These are phyloP conservation scores for Pyrus pyrifolia DNA, from an alignment of 306 rosid genomes.

Conservation along the genomic window DNA sequence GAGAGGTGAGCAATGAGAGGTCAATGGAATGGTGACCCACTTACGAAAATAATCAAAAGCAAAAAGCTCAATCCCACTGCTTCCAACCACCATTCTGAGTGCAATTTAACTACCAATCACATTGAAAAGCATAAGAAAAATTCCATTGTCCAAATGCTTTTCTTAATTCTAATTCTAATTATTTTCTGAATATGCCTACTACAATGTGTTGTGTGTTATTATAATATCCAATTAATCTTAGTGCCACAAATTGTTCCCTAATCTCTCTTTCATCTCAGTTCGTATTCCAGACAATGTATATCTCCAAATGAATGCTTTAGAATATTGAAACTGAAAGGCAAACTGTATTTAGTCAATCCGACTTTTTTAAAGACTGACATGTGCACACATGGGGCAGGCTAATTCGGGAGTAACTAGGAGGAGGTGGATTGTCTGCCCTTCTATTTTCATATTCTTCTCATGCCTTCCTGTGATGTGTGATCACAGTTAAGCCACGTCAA, in stretches of 20 bases:
- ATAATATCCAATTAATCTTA: slow-evolving; percentile 7
- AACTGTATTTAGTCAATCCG: slow-evolving; percentile 6
- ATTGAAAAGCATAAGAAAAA: slow-evolving; percentile 21
- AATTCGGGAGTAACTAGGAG: neutral
- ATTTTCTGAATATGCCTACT: slow-evolving; percentile 31
- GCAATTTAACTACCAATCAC: slow-evolving; percentile 31
- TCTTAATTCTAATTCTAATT: slow-evolving; percentile 6
- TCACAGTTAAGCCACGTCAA: no score
- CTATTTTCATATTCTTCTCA: rapidly evolving
- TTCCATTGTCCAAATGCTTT: slow-evolving; percentile 32
- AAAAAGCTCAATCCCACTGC: slow-evolving; percentile 23
- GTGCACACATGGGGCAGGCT: neutral
- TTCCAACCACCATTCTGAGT: slow-evolving; percentile 21
- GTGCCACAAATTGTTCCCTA: slow-evolving; percentile 6
- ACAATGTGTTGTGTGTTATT: slow-evolving; percentile 5
- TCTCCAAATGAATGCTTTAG: slow-evolving; percentile 8
- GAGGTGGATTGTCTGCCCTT: no score
- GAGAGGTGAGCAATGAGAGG: slow-evolving; percentile 40
- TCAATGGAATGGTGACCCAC: slow-evolving; percentile 43
- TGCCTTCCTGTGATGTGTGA: no score
- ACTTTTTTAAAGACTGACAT: neutral
- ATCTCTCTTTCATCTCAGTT: slow-evolving; percentile 7
- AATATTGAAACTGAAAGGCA: slow-evolving; percentile 1
- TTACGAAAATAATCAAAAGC: slow-evolving; percentile 11
- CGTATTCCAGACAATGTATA: slow-evolving; percentile 5